Base-by-base conservation (phyloP, 768 basidiomycete genomes). In the Suillus bovinus region DNA sequence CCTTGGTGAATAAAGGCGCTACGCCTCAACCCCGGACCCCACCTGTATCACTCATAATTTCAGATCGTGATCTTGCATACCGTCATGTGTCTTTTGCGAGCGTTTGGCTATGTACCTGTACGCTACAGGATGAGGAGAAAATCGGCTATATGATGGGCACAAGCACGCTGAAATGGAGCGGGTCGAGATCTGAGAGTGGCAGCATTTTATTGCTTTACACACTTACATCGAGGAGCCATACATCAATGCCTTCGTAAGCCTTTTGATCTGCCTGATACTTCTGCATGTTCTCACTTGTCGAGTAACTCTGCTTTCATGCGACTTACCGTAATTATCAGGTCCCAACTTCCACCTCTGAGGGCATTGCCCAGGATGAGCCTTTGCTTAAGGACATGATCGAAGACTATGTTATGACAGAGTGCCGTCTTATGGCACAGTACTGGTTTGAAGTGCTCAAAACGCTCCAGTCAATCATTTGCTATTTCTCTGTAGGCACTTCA, bases 391-490 rank as follows among this genome's bases (percentile, higher is more conserved):
- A 54, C 22, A 9, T 14, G 22, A 44, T 49, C 0, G 36, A 61
- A n/a, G 33, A 42, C 8, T 41, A 36, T 41, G 42, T 55, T 8
- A 24, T 24, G 46, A 8, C 46, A 47, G 59, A 63, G 24, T 29
- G 49, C 10, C 49, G 24, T 29, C n/a, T 47, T 8, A 55, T 55
- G 62, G 24, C 27, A 4, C 50, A 60, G 24, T 64, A 55, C 44
- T 46, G 57, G 63, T n/a, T 24, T n/a, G 63, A 63, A 3, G 31
- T 63, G 31, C 52, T 16, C 44, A 59, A 61, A 22, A 50, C 54
- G 2, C 46, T 58, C 34, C 38, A 38, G n/a, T 49, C 60, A 11
- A 47, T 61, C 34, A 14, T 64, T 20, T 27, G 54, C 22, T 56
- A 22, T 13, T 29, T 64, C 34, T 55, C 20, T 24, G 22, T 9